A percentile compares a stretch with the other conserved stretches of the same genome.
phyloP scores from a whole-genome alignment of 306 rosid species.

The Malus fusca region DNA sequence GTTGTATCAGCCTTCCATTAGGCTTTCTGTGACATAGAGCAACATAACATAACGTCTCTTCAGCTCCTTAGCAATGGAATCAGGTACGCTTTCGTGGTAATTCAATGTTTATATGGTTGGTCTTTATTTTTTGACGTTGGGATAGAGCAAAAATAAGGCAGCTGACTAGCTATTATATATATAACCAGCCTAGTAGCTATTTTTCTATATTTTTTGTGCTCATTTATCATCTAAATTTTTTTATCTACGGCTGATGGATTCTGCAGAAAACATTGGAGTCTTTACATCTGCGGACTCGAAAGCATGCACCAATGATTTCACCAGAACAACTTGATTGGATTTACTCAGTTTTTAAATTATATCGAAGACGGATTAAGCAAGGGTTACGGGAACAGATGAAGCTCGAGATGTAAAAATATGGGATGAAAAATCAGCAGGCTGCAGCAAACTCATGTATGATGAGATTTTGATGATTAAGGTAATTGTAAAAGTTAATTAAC shows the following conservation, averaged over 20 bases:
- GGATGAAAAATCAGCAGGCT: constrained; percentile 32
- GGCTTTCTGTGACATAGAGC: not conserved
- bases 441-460: constrained; percentile 10
- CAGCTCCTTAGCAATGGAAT: not conserved
- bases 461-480: constrained; percentile 33
- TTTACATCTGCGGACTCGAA: constrained; percentile 38
- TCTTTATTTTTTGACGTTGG: not conserved
- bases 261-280: constrained; percentile 16
- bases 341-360: constrained; percentile 42
- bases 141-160: not conserved
- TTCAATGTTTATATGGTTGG: not conserved
- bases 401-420: constrained; percentile 39
- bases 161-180: not conserved
- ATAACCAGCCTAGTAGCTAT: not conserved
- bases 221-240: not conserved
- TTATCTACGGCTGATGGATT: constrained; percentile 21
- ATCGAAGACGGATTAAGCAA: constrained; percentile 34
- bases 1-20: not conserved
- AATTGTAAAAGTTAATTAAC: not conserved
- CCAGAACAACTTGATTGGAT: constrained; percentile 36
- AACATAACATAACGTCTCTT: not conserved
- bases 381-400: not conserved
- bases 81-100: not conserved
- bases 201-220: not conserved
- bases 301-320: constrained; percentile 35